A percentile compares a stretch with the other conserved stretches of the same genome.
These are phyloP conservation scores for Lolium rigidum DNA, from an alignment of 176 grass and related monocot genomes.

Conservation along the genomic window DNA sequence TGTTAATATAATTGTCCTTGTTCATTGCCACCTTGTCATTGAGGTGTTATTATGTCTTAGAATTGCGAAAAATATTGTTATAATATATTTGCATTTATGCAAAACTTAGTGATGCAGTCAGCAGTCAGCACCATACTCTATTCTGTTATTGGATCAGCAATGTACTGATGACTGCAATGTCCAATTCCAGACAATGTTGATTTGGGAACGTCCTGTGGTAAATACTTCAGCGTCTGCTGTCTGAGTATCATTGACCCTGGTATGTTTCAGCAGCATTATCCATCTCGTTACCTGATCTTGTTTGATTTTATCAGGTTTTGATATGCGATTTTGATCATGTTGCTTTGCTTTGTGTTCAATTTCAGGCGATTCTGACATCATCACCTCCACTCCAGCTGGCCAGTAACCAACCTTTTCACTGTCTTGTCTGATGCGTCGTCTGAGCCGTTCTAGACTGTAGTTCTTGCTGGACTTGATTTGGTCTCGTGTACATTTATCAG, in stretches of 20 bases:
- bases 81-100: not conserved
- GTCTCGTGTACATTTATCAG: conserved; percentile 36
- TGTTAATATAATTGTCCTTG: not conserved
- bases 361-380: conserved; percentile 84
- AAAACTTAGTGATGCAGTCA: not conserved
- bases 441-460: conserved; percentile 26
- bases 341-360: not conserved
- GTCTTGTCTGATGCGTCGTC: not conserved
- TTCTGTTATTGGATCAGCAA: not conserved
- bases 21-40: not conserved
- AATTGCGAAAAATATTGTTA: not conserved
- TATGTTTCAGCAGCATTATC: not conserved
- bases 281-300: not conserved
- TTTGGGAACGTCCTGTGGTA: conserved; percentile 76
- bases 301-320: not conserved
- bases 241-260: conserved; percentile 82
- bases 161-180: not conserved
- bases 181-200: conserved; percentile 70
- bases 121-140: not conserved
- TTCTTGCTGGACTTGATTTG: conserved; percentile 43
- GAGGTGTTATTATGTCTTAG: too few relatives aligned
- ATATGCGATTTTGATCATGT: not conserved
- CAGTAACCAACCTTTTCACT: conserved; percentile 36
- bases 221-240: conserved; percentile 77
- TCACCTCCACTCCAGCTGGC: conserved; percentile 59